Evolutionary conservation across 495 filamentous ascomycete genomes (phyloP).

Genomic region (Terfezia claveryi): DNA sequence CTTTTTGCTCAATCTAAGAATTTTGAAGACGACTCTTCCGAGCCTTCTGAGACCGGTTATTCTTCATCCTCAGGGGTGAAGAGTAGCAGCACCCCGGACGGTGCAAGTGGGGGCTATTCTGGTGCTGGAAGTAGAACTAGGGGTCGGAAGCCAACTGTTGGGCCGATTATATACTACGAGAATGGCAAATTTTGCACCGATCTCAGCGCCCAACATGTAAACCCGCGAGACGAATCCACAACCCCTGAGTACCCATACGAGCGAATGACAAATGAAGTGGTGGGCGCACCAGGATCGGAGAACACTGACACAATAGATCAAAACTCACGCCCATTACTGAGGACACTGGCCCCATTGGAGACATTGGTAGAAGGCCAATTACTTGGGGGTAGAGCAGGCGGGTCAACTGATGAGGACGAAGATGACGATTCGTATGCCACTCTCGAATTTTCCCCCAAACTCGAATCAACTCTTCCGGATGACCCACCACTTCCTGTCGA

Average conservation of each 20-base stretch:
- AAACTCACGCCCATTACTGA: slow-evolving; percentile 8
- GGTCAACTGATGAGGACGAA: slow-evolving; percentile 15
- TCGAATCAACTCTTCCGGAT: slow-evolving; percentile 10
- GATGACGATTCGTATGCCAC: slow-evolving; percentile 6
- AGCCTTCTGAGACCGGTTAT: slow-evolving; percentile 19
- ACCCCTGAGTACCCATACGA: slow-evolving; percentile 7
- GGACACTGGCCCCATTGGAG: not conserved
- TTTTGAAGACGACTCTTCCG: slow-evolving; percentile 24
- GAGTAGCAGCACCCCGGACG: slow-evolving; percentile 24
- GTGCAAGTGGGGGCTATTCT: slow-evolving; percentile 13
- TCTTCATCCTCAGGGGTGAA: slow-evolving; percentile 14
- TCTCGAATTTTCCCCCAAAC: slow-evolving; percentile 17
- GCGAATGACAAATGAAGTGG: slow-evolving; percentile 15
- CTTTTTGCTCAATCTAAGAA: slow-evolving; percentile 32
- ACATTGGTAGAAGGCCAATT: not conserved
- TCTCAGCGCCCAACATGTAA: slow-evolving; percentile 22
- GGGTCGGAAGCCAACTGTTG: slow-evolving; percentile 26
- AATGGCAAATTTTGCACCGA: slow-evolving; percentile 55
- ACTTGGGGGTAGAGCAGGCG: slow-evolving; percentile 5
- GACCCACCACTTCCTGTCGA: slow-evolving; percentile 18
- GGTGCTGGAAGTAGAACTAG: slow-evolving; percentile 21
- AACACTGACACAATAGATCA: slow-evolving; percentile 6
- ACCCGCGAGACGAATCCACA: slow-evolving; percentile 5
- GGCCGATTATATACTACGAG: slow-evolving; percentile 64
- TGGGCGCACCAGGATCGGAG: slow-evolving; percentile 6